A percentile compares a stretch with the other conserved stretches of the same genome.
Evolutionary conservation across 305 asterid genomes (phyloP).

Genomic region (Lippia alba): DNA sequence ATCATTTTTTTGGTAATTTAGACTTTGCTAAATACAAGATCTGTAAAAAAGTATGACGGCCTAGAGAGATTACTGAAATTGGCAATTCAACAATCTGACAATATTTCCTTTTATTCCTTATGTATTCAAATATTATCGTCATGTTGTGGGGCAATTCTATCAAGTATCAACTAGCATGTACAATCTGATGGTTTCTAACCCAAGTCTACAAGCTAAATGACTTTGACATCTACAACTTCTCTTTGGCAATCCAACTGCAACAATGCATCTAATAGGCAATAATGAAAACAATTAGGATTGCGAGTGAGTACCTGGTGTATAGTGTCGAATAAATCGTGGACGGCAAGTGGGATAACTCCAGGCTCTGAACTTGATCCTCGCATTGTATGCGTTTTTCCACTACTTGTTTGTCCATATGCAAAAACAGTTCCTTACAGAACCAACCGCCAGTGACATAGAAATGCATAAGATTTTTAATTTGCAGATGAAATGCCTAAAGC

Average conservation of each 20-base stretch:
- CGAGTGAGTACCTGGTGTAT: conserved; percentile 63
- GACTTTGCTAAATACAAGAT: conserved; percentile 14
- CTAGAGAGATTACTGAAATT: not conserved
- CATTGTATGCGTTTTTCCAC: conserved; percentile 97
- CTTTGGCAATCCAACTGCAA: not conserved
- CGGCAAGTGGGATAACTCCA: conserved; percentile 91
- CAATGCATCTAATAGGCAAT: conserved; percentile 9
- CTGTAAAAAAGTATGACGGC: not conserved
- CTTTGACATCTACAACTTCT: conserved; percentile 21
- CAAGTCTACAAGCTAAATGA: no score
- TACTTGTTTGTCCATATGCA: conserved; percentile 99
- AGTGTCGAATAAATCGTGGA: conserved; percentile 70
- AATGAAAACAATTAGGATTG: conserved; percentile 1
- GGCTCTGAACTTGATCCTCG: conserved; percentile 84
- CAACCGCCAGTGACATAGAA: conserved; percentile 24
- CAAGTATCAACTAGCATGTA: conserved; percentile 6
- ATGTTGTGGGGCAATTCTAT: not conserved
- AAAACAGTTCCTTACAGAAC: conserved; percentile 80
- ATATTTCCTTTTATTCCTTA: not conserved
- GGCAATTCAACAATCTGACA: not conserved
- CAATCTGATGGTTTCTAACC: not conserved
- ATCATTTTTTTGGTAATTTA: conserved; percentile 6
- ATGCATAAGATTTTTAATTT: conserved; percentile 20
- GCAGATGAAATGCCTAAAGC: conserved; percentile 7
- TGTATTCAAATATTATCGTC: not conserved